Conservation (phyloP, 495 filamentous ascomycete species). For the Xylaria venustula region DNA sequence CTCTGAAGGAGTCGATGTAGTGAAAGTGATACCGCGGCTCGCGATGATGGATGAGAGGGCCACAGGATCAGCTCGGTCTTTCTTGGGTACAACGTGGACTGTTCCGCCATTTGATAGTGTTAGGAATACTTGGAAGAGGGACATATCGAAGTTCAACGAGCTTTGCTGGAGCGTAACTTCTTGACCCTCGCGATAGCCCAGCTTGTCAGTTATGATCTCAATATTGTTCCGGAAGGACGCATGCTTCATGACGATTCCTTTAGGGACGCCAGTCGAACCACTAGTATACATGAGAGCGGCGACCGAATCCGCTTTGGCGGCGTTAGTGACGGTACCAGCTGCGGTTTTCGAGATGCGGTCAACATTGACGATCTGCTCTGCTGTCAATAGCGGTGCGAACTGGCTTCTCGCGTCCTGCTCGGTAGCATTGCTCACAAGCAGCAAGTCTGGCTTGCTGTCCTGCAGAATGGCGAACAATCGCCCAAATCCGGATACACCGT, state of each 20-base stretch:
- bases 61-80: constrained; percentile 8
- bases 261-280: constrained; percentile 46
- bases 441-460: background rate
- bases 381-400: too few species aligned
- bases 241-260: constrained; percentile 42
- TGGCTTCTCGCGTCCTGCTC: too few species aligned
- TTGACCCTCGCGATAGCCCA: background rate
- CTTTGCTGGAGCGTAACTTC: constrained; percentile 22
- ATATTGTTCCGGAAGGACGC: constrained; percentile 19
- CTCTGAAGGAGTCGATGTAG: constrained; percentile 19
- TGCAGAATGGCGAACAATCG: constrained; percentile 20
- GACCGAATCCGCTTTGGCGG: constrained; percentile 13
- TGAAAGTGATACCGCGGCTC: constrained; percentile 14
- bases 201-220: background rate
- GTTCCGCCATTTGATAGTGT: constrained; percentile 14
- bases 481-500: constrained; percentile 28
- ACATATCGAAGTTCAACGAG: constrained; percentile 19
- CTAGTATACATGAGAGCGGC: constrained; percentile 44
- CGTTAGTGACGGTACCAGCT: background rate
- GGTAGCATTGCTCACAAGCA: background rate
- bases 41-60: constrained; percentile 13
- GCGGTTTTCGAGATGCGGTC: background rate
- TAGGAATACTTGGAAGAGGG: constrained; percentile 18
- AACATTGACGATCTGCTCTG: background rate
- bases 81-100: constrained; percentile 9